phyloP scores from a whole-genome alignment of 768 basidiomycete species.

The Mycena chlorophos region DNA sequence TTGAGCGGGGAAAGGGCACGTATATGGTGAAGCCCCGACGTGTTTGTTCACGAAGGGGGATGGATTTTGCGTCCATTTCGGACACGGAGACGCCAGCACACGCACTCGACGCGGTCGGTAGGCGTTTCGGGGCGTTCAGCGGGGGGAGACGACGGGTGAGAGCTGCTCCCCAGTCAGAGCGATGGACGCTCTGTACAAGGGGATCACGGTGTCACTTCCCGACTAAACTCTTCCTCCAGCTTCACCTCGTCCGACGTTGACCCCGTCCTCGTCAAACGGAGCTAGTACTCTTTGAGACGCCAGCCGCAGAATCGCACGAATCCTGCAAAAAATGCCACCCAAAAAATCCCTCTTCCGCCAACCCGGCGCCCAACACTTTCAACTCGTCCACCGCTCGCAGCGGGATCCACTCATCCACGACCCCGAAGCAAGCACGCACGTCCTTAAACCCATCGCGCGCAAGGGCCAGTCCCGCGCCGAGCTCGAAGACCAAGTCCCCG shows the following conservation, averaged over 20 bases:
- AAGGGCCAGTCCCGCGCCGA: slow-evolving; percentile 85
- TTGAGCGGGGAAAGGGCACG: slow-evolving; percentile 47
- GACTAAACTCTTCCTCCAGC: too few relatives aligned
- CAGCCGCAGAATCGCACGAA: slow-evolving; percentile 26
- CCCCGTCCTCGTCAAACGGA: too few relatives aligned
- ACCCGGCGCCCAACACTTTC: slow-evolving; percentile 90
- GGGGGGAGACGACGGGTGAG: slow-evolving; percentile 23
- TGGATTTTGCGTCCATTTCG: slow-evolving; percentile 50
- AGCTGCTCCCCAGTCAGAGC: slow-evolving; percentile 29
- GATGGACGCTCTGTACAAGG: too few relatives aligned
- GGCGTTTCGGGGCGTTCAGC: background rate
- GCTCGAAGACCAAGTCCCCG: slow-evolving; percentile 59
- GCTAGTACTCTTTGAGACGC: too few relatives aligned
- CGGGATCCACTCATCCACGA: slow-evolving; percentile 95
- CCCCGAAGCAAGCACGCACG: slow-evolving; percentile 82
- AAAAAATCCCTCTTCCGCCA: slow-evolving; percentile 86
- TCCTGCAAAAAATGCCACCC: slow-evolving; percentile 52
- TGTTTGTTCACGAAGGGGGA: slow-evolving; percentile 74
- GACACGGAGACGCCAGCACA: slow-evolving; percentile 14
- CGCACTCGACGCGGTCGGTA: slow-evolving; percentile 3
- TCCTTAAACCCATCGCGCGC: slow-evolving; percentile 81
- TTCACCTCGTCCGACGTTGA: too few relatives aligned
- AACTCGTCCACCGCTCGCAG: slow-evolving; percentile 95
- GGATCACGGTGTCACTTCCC: too few relatives aligned
- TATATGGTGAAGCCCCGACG: slow-evolving; percentile 90